These are phyloP conservation scores for Porphyrellus cyaneotinctus DNA, from an alignment of 768 basidiomycete genomes.

Conservation along the genomic window DNA sequence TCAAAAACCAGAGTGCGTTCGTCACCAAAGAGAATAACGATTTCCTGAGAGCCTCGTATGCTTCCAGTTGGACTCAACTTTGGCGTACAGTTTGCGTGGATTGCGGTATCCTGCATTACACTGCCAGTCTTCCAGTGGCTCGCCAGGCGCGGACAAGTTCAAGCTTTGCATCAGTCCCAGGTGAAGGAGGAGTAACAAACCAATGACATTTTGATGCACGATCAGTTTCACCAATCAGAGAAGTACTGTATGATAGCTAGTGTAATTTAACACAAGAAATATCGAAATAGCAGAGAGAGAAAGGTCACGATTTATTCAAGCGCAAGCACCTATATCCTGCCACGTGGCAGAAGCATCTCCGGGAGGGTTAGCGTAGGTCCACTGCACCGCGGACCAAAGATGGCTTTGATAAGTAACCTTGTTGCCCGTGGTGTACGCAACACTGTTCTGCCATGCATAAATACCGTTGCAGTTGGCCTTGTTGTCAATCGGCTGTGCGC, in stretches of 20 bases:
- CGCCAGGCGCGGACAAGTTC: constrained; percentile 27
- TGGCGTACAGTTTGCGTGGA: constrained; percentile 56
- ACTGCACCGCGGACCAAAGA: constrained; percentile 27
- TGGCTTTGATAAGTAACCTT: constrained; percentile 10
- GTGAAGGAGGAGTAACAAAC: constrained; percentile 1
- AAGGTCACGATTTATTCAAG: not conserved
- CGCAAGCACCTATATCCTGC: constrained; percentile 21
- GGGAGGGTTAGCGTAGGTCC: constrained; percentile 17
- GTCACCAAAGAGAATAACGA: not conserved
- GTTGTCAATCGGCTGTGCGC: constrained; percentile 23
- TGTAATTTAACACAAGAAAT: no score
- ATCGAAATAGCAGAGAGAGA: no score
- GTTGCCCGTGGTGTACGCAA: constrained; percentile 18
- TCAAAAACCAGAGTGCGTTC: constrained; percentile 53
- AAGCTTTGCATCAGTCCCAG: constrained; percentile 17
- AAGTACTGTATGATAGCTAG: no score
- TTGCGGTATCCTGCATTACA: constrained; percentile 49
- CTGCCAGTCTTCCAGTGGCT: constrained; percentile 49
- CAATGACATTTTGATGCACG: no score
- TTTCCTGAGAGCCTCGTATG: not conserved
- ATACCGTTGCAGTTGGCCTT: constrained; percentile 22
- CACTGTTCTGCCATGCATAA: constrained; percentile 10
- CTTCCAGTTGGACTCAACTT: constrained; percentile 57
- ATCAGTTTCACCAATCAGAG: no score
- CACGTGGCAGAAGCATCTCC: constrained; percentile 27